phyloP scores from a whole-genome alignment of 306 rosid genomes.

The Medicago arabica region DNA sequence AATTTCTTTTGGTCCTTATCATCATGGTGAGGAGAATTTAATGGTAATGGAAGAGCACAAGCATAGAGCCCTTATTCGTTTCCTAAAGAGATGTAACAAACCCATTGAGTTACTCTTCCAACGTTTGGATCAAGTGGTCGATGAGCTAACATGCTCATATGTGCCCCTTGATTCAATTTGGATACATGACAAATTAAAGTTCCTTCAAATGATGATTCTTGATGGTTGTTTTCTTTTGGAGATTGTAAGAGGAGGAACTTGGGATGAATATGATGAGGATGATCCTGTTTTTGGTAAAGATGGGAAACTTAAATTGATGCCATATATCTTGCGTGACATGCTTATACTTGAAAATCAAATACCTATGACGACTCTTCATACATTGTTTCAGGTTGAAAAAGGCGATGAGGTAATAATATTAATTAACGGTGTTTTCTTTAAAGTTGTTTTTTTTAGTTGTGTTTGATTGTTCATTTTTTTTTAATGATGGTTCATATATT shows the following conservation, averaged over 20 bases:
- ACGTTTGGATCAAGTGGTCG: slow-evolving; percentile 32
- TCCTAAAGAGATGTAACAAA: slow-evolving; percentile 37
- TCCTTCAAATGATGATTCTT: slow-evolving; percentile 53
- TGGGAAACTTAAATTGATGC: background rate
- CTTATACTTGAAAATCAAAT: slow-evolving; percentile 46
- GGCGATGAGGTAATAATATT: background rate
- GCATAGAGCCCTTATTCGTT: slow-evolving; percentile 50
- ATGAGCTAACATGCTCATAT: slow-evolving; percentile 1
- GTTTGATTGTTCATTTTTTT: too few species aligned
- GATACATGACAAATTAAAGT: slow-evolving; percentile 14
- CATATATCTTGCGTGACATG: slow-evolving; percentile 57
- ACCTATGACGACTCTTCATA: slow-evolving; percentile 40
- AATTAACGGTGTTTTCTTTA: background rate
- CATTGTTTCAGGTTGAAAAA: slow-evolving; percentile 41
- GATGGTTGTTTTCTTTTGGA: slow-evolving; percentile 71
- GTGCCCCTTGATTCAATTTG: slow-evolving; percentile 44
- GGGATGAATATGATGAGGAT: too few species aligned
- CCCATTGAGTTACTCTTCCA: slow-evolving; percentile 26
- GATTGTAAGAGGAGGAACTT: background rate
- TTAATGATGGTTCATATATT: too few species aligned
- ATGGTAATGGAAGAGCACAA: slow-evolving; percentile 56
- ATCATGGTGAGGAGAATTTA: slow-evolving; percentile 21
- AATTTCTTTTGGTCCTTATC: slow-evolving; percentile 72
- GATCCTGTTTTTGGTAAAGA: too few species aligned
- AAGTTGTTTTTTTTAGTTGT: too few species aligned